Conservation (phyloP, 768 basidiomycete genomes). For the Lanmaoa pseudosensibilis region DNA sequence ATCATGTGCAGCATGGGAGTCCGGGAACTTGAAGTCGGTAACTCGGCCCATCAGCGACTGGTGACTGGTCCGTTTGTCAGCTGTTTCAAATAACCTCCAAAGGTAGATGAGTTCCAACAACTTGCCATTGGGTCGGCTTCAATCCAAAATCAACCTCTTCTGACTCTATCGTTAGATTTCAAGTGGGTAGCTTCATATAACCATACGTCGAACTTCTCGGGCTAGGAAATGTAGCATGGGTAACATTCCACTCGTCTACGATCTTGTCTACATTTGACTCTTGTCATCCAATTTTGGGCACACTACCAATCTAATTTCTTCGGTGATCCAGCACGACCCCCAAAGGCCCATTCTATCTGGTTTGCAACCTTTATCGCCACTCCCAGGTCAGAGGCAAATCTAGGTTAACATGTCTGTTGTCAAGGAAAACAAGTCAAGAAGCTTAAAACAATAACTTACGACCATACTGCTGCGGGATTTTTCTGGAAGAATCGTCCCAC, state of each 20-base stretch:
- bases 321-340: constrained; percentile 33
- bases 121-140: no score
- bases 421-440: background rate
- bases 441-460: constrained; percentile 17
- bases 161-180: background rate
- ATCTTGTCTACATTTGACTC: background rate
- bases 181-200: background rate
- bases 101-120: no score
- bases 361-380: constrained; percentile 46
- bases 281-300: background rate
- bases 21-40: background rate
- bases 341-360: constrained; percentile 58
- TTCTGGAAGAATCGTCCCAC: constrained; percentile 58
- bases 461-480: constrained; percentile 51
- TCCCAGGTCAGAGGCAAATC: constrained; percentile 56
- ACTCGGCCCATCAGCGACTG: background rate
- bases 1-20: background rate
- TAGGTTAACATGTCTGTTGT: background rate
- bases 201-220: background rate
- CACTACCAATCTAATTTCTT: constrained; percentile 18
- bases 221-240: background rate
- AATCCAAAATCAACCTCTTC: background rate
- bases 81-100: no score
- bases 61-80: no score
- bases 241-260: background rate